Conservation (phyloP, 495 filamentous ascomycete genomes). For the Aspergillus hancockii region DNA sequence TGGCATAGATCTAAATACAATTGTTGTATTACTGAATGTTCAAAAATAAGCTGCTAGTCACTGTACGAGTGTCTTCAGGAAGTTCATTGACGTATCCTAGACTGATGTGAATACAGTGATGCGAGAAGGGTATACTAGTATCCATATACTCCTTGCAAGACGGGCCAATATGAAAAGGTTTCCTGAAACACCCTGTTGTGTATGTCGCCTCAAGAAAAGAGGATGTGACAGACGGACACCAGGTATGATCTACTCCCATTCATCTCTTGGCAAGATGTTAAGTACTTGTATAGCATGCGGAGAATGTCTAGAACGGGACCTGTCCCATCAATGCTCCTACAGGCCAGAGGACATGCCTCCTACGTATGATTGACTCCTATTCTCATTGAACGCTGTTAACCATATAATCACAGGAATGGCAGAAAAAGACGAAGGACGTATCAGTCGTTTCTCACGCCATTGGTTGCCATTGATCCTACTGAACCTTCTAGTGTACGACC, state of each 20-base stretch:
- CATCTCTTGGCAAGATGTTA: neutral
- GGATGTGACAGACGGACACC: slow-evolving; percentile 12
- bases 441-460: neutral
- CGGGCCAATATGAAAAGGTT: neutral
- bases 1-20: too few species aligned
- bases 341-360: slow-evolving; percentile 15
- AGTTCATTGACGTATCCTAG: neutral
- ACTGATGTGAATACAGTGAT: neutral
- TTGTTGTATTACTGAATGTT: neutral
- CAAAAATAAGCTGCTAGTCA: neutral
- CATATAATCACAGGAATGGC: neutral
- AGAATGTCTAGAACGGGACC: slow-evolving; percentile 1
- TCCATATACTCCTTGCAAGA: neutral
- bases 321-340: slow-evolving; percentile 13
- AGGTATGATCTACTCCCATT: slow-evolving; percentile 4
- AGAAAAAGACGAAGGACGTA: neutral
- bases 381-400: neutral
- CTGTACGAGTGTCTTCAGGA: neutral
- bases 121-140: neutral
- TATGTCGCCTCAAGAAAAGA: slow-evolving; percentile 12
- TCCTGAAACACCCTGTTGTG: neutral
- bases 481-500: too few species aligned
- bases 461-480: neutral
- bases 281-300: slow-evolving; percentile 10
- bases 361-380: neutral